Base-by-base conservation (phyloP, 768 basidiomycete genomes). In the Agaricus subrufescens region DNA sequence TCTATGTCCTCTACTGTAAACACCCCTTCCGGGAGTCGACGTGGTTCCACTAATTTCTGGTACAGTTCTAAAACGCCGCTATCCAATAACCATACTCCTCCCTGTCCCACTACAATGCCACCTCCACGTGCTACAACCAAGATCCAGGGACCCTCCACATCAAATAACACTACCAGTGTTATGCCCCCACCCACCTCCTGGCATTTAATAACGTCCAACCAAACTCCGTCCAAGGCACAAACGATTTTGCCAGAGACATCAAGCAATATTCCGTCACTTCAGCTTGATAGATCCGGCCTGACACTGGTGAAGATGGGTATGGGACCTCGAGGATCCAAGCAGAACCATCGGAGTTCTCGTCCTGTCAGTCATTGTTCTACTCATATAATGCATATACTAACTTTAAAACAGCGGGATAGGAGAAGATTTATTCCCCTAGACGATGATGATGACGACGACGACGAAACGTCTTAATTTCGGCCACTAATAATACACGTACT, bases 401-500 rank as follows among this genome's bases (percentile, higher is more conserved):
- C 34, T 29, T 6, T 40, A n/a, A 42, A 50, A 5, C 52, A 77
- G 74, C 72, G 69, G 59, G 72, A 75, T 61, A 76, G 77, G 59
- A 70, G 76, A 54, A 69, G 79, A 11, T 80, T 79, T 54, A 79
- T 80, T 30, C 75, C 78, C 8, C 58, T 80, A 40, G 68, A 74
- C 46, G 76, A 78, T 58, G 75, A 74, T 3, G 78, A 80, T 40
- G 74, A 75, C n/a, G 71, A 72, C 25, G 72, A 73, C 63, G 55
- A 71, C 3, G 47, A 48, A 12, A 12, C 14, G 31, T 15, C 43
- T 9, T 46, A 45, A 37, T 23, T 26, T 9, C 34, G 34, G 8
- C 11, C 11, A 11, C 7, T 11, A 34, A 34, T 34, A 11, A 8
- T 34, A 11, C 34, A 8, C 7, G 11, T 34, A 34, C 8, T 34